phyloP scores from a whole-genome alignment of 1,284 basidiomycete species.

The Tetrapyrgos nigripes region DNA sequence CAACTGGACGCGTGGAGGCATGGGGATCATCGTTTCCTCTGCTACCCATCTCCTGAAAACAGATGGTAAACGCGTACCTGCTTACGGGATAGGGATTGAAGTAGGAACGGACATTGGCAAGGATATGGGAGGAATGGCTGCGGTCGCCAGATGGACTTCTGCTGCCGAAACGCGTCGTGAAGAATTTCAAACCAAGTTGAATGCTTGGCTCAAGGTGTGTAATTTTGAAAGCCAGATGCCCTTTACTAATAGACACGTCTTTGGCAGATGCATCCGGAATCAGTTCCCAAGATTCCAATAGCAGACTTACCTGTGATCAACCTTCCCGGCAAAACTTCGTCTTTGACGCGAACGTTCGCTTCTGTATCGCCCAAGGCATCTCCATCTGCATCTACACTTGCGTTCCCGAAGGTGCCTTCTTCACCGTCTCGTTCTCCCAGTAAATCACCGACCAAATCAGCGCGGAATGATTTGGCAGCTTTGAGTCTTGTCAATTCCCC shows the following conservation, averaged over 20 bases:
- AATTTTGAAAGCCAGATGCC: neutral
- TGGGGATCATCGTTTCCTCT: constrained; percentile 76
- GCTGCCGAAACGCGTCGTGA: constrained; percentile 64
- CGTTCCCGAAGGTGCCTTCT: no score
- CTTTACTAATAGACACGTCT: neutral
- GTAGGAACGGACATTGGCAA: constrained; percentile 85
- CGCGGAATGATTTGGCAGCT: constrained; percentile 47
- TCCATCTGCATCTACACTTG: no score
- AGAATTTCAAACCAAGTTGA: constrained; percentile 63
- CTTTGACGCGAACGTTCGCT: constrained; percentile 70
- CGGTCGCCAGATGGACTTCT: constrained; percentile 84
- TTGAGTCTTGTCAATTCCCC: constrained; percentile 58
- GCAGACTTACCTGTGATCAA: constrained; percentile 69
- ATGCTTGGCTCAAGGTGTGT: constrained; percentile 68
- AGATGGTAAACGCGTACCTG: constrained; percentile 71
- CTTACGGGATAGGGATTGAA: constrained; percentile 84
- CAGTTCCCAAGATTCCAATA: constrained; percentile 65
- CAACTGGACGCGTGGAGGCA: constrained; percentile 78
- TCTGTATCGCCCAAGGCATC: constrained; percentile 72
- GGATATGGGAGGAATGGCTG: constrained; percentile 81
- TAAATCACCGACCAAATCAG: constrained; percentile 54
- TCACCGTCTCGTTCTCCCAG: constrained; percentile 42
- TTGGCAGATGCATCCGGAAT: constrained; percentile 56
- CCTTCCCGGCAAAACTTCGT: constrained; percentile 59
- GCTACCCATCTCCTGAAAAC: constrained; percentile 72